Evolutionary conservation across 1,139 yeast genomes (phyloP).

Genomic region (Saccharomyces uvarum): DNA sequence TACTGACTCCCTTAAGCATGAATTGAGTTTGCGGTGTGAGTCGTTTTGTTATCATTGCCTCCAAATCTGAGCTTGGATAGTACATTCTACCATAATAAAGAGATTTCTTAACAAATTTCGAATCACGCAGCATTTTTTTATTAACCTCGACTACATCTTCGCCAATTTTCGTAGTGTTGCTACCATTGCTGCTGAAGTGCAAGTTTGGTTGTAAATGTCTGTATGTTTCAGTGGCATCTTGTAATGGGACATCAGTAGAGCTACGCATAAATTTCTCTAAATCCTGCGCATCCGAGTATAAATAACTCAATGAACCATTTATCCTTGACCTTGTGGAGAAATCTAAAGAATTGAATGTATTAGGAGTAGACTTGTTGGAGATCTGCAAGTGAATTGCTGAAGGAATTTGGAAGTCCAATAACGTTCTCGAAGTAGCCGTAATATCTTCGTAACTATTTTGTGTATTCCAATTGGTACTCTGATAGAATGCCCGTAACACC

Average conservation of each 20-base stretch:
- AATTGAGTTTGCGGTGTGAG: constrained; percentile 48
- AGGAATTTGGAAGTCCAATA: constrained; percentile 73
- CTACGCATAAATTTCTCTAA: constrained; percentile 42
- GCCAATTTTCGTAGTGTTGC: constrained; percentile 2
- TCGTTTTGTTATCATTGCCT: constrained; percentile 76
- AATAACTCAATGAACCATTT: constrained; percentile 77
- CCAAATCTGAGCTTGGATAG: constrained; percentile 80
- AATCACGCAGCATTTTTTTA: constrained; percentile 4
- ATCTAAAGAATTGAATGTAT: constrained; percentile 69
- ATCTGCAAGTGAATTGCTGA: constrained; percentile 58
- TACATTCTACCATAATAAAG: constrained; percentile 77
- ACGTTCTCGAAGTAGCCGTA: constrained; percentile 54
- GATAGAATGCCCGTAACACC: constrained; percentile 62
- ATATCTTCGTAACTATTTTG: constrained; percentile 70
- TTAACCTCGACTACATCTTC: constrained; percentile 5
- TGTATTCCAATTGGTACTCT: constrained; percentile 65
- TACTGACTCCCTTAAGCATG: constrained; percentile 66
- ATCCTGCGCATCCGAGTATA: constrained; percentile 57
- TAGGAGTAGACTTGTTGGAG: constrained; percentile 62
- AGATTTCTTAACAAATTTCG: constrained; percentile 18
- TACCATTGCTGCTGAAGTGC: not conserved
- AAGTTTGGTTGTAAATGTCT: constrained; percentile 46
- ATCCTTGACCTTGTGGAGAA: constrained; percentile 61
- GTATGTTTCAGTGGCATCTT: constrained; percentile 75
- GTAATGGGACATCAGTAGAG: constrained; percentile 51